A percentile compares a stretch with the other conserved stretches of the same genome.
These are phyloP conservation scores for Trichophyton mentagrophytes DNA, from an alignment of 2,329 filamentous ascomycete genomes.

Conservation along the genomic window DNA sequence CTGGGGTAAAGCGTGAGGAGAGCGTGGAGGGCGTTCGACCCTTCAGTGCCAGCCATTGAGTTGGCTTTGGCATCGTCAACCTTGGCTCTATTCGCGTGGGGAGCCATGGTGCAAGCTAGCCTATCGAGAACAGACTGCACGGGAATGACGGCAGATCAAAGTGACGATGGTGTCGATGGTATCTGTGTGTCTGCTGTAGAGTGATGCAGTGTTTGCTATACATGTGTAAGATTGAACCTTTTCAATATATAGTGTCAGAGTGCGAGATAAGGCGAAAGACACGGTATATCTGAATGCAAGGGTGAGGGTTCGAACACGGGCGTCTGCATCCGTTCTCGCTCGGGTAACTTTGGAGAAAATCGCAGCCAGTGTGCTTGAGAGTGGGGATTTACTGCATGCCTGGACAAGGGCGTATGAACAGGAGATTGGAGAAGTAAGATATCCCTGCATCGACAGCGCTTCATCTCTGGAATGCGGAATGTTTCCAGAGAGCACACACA, in stretches of 20 bases:
- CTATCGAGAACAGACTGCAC: neutral
- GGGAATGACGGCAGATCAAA: neutral
- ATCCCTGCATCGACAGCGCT: no score
- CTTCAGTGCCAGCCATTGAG: neutral
- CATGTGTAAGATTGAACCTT: neutral
- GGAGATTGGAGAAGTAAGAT: no score
- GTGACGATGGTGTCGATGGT: neutral
- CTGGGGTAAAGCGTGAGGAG: neutral
- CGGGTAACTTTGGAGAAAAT: no score
- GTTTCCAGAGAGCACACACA: no score
- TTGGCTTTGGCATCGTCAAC: neutral
- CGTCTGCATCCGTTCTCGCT: no score
- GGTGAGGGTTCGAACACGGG: neutral
- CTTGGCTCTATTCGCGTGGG: neutral
- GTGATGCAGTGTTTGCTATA: neutral
- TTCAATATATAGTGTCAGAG: neutral
- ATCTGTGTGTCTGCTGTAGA: neutral
- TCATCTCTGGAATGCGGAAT: no score
- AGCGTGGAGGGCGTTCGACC: neutral
- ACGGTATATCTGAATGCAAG: neutral
- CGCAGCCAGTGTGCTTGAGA: no score
- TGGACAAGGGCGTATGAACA: no score
- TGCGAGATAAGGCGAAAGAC: neutral
- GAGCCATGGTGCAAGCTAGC: neutral
- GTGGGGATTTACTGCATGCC: no score